Evolutionary conservation across 2,329 filamentous ascomycete genomes (phyloP), one percentile per base, ranked within the genome.

Genomic region (Ophiostoma sp.): DNA sequence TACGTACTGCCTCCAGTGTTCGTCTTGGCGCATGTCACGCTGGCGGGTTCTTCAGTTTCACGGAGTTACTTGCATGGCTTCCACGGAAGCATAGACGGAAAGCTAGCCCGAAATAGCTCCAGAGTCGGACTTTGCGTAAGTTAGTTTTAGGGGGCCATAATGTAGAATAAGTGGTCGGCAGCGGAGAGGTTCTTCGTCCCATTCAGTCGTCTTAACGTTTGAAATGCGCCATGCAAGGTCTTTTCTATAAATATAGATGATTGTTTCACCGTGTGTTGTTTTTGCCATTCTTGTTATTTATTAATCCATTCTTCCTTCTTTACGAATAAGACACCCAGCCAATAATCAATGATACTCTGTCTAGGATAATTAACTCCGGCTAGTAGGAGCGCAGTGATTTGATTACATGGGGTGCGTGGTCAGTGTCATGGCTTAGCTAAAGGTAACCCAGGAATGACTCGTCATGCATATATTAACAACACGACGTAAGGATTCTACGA

Each of bases 11-110:
- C 49, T 55, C 18, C 11, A 9, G 9, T 55, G 18, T 55, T 18
- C 27, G 49, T n/a, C 49, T 55, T 55, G 49, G 49, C 49, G 12
- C 18, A 55, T 55, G 14, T 7, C 16, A 52, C 47, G 47, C 47
- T n/a, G 47, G 47, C 7, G 49, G n/a, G n/a, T 6, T 27, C 27
- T 27, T 55, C n/a, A 27, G 49, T 55, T 55, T 55, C 49, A 55
- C 18, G 49, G 49, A 55, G 49, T 9, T 55, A 55, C 12, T 55
- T 55, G 49, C 49, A 55, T 55, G 49, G 49, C 49, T 55, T 55
- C 18, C 18, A 55, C 49, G 27, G 14, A 55, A 7, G 49, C 49
- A 27, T 27, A 55, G 49, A 27, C 18, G 8, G 4, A 3, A 27
- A 27, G 49, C 49, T 55, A 55, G 49, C 49, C 49, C 8, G n/a